Evolutionary conservation across 148 eudicot genomes (phyloP).

Genomic region (Vaccinium vitisidaea): DNA sequence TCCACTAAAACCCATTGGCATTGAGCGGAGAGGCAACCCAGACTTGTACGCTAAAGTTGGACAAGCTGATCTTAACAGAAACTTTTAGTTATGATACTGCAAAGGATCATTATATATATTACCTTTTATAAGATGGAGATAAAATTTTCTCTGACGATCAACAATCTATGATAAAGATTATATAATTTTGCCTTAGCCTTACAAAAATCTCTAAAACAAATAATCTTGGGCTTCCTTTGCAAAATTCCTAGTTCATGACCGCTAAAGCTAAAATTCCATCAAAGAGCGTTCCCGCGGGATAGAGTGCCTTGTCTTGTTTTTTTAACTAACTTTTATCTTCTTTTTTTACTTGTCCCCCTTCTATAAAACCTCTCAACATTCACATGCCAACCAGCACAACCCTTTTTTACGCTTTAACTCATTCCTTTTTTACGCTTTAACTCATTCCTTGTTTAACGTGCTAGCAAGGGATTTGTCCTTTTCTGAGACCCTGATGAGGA

Average conservation of each 20-base stretch:
- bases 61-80: not conserved
- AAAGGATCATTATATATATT: not conserved
- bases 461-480: not conserved
- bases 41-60: not conserved
- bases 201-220: not conserved
- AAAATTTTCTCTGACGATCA: not conserved
- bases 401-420: not conserved
- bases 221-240: not conserved
- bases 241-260: not conserved
- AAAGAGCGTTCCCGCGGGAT: not conserved
- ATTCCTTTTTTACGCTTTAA: not conserved
- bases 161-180: not conserved
- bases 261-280: not conserved
- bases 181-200: not conserved
- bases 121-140: no score
- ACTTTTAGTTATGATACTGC: not conserved
- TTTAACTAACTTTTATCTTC: not conserved
- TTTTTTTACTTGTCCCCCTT: not conserved
- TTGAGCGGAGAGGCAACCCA: not conserved
- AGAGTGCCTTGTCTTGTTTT: not conserved
- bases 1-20: no score
- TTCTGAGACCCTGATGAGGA: not conserved
- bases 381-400: constrained; percentile 4
- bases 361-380: not conserved
- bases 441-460: not conserved